Base-by-base conservation (phyloP, 805 yeast species). In the Ogataea sp. region DNA sequence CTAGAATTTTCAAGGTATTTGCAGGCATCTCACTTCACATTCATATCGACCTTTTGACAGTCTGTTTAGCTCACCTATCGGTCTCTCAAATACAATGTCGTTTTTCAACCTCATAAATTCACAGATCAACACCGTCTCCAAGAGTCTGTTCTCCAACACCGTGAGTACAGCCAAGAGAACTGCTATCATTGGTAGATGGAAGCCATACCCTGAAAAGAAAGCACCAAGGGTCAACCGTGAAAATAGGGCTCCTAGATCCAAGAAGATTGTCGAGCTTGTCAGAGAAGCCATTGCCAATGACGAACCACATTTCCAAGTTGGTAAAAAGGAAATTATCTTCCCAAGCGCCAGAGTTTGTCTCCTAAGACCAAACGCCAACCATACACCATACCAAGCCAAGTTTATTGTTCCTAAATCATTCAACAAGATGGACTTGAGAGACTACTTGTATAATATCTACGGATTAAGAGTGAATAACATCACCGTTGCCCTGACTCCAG, bases 321-420 rank as follows among this genome's bases (percentile, higher is more conserved):
- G 98, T 52, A 80, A 76, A 6, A 77, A 73, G 47, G 69, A 83
- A 46, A 68, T 83, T 9, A 89, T 77, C 58, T 84, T 90, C 59
- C 98, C 98, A 25, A 78, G 78, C 45, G 96, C 94, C 1, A 70
- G 90, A 45, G 69, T 90, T 29, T 76, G 84, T 37, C 67, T 90
- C 25, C 64, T 93, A 45, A 75, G 95, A 56, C 96, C 97, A 32
- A 84, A 84, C 53, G 96, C 97, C n/a, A 85, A 85, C 55, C 95
- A 86, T 62, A 84, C 96, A 0, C 99, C 99, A 36, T 89, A 84
- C 64, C 97, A 88, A 62, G 97, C 97, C 37, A 88, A 87, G 59
- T 93, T 93, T 62, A 77, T 85, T 47, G 98, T 94, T 16, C 98
- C 99, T 14, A 78, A 83, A 55, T 77, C 85, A 40, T 89, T 93